phyloP scores from a whole-genome alignment of 2,329 filamentous ascomycete species.

The Thielaviopsis punctulata region DNA sequence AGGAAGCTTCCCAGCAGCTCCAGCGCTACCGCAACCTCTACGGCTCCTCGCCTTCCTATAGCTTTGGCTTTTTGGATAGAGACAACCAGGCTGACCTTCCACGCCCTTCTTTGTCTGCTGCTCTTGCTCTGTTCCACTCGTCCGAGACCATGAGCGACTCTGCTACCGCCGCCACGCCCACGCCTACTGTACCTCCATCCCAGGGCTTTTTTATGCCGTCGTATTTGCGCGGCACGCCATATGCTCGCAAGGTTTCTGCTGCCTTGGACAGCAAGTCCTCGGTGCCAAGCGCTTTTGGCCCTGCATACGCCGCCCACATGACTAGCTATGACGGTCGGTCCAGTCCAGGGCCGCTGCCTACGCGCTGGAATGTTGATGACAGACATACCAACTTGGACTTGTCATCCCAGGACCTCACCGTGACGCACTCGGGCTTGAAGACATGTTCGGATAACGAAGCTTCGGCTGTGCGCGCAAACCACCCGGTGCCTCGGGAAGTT shows the following conservation, averaged over 20 bases:
- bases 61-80: not conserved
- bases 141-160: slow-evolving; percentile 17
- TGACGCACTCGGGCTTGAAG: slow-evolving; percentile 38
- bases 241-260: slow-evolving; percentile 59
- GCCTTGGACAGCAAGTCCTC: slow-evolving; percentile 26
- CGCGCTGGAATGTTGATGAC: slow-evolving; percentile 39
- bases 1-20: not conserved
- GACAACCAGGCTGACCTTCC: not conserved
- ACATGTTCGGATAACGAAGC: slow-evolving; percentile 48
- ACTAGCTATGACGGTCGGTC: not conserved
- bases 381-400: slow-evolving; percentile 43
- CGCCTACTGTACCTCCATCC: slow-evolving; percentile 12
- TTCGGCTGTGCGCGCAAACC: slow-evolving; percentile 64
- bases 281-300: not conserved
- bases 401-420: slow-evolving; percentile 52
- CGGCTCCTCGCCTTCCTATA: not conserved
- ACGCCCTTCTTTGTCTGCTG: slow-evolving; percentile 32
- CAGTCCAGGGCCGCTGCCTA: slow-evolving; percentile 35
- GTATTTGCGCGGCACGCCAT: slow-evolving; percentile 62
- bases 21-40: not conserved
- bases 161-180: slow-evolving; percentile 1
- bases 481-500: slow-evolving; percentile 73
- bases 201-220: slow-evolving; percentile 51
- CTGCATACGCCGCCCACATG: not conserved
- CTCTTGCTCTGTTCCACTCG: slow-evolving; percentile 32